Evolutionary conservation across 2,329 filamentous ascomycete species (phyloP).

Genomic region (Phialophora macrospora): DNA sequence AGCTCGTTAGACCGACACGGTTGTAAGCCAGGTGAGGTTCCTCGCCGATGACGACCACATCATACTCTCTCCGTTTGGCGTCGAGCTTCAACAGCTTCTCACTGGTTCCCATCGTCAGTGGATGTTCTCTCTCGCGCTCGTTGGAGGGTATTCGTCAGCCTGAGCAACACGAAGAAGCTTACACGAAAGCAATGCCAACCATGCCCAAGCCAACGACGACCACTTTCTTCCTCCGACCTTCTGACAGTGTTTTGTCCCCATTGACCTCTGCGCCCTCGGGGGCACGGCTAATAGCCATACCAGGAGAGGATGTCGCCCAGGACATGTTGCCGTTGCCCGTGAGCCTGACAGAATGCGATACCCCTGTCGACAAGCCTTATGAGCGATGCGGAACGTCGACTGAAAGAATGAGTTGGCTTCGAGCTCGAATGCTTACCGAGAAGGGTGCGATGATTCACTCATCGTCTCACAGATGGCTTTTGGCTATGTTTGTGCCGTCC

Average conservation of each 20-base stretch:
- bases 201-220: constrained; percentile 89
- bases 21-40: constrained; percentile 90
- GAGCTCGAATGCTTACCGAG: background rate
- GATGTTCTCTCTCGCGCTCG: background rate
- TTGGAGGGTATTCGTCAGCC: background rate
- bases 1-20: constrained; percentile 83
- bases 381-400: background rate
- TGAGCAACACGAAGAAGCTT: constrained; percentile 47
- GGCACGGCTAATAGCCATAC: constrained; percentile 40
- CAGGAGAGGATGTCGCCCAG: constrained; percentile 37
- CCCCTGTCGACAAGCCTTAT: background rate
- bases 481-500: background rate
- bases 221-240: constrained; percentile 63
- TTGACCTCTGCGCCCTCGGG: constrained; percentile 38
- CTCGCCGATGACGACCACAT: constrained; percentile 84
- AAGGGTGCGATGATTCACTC: background rate
- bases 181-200: constrained; percentile 90
- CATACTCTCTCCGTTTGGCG: constrained; percentile 73
- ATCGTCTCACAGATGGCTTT: background rate
- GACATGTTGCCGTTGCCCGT: constrained; percentile 13
- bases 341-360: background rate
- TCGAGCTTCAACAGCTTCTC: constrained; percentile 90
- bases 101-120: constrained; percentile 51
- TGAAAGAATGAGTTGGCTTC: background rate
- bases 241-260: constrained; percentile 25